Evolutionary conservation across 768 basidiomycete species (phyloP), one percentile per base, ranked within the genome.

Genomic region (Tulasnella sp.): DNA sequence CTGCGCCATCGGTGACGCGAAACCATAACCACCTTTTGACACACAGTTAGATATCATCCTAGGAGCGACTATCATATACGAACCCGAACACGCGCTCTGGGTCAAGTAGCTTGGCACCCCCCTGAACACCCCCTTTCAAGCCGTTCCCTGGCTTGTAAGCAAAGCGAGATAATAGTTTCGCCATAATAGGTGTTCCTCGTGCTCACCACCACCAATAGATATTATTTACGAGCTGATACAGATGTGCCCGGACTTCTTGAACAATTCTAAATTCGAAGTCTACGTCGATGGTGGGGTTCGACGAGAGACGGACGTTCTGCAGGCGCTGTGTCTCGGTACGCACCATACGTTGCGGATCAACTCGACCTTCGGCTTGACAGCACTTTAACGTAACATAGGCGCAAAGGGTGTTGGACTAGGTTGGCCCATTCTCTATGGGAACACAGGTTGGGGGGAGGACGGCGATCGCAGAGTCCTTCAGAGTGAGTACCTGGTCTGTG

Each of bases 251-350:
- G 90, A 94, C 78, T 85, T 94, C 17, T 89, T 95, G 79, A 82
- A 86, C 77, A 90, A 88, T 82, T 80, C 89, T 4, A 93, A 94
- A 88, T 82, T 85, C 72, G 84, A 85, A 49, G 91, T 97, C 3
- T 96, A 94, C 80, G 89, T 97, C 67, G 95, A 97, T 80, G 95
- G 95, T 83, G 92, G 92, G 17, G 84, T 93, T 34, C 85, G 86
- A 69, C 87, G 94, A 69, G 94, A 94, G 19, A 95, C 93, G 76
- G 95, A 96, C 83, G 90, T 96, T 19, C 84, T 97, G 69, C 97
- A 97, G 82, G 95, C 95, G 0, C 83, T 97, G 12, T 96, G 94
- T 81, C 85, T 97, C 9, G 74, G 74, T 75, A 22, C 64, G 74
- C 12, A 0, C 8, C n/a, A 19, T 29, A 29, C 72, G 39, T 15